Evolutionary conservation across 805 yeast genomes (phyloP).

Genomic region (Metschnikowia shivogae): DNA sequence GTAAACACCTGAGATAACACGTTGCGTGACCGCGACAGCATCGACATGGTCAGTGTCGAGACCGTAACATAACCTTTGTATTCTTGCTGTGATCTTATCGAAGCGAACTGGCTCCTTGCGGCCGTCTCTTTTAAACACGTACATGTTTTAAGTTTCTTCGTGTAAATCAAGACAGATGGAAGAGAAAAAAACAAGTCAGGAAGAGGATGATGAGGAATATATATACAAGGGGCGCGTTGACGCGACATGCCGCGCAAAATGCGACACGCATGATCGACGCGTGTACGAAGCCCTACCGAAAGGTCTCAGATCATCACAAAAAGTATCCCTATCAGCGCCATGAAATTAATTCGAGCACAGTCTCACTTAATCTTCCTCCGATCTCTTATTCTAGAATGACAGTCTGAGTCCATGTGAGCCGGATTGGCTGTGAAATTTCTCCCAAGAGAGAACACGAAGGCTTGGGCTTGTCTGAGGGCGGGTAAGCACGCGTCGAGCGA

Average conservation of each 20-base stretch:
- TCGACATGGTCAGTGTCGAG: conserved; percentile 89
- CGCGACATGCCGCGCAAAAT: conserved; percentile 1
- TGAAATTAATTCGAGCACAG: not conserved
- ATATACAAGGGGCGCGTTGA: conserved; percentile 3
- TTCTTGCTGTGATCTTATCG: conserved; percentile 91
- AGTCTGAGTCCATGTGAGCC: too few species aligned
- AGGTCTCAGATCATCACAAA: not conserved
- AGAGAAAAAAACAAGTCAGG: not conserved
- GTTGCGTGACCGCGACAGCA: conserved; percentile 92
- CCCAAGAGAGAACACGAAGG: not conserved
- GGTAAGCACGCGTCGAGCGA: conserved; percentile 2
- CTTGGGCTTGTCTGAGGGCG: not conserved
- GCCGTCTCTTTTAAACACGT: conserved; percentile 89
- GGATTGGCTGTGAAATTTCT: too few species aligned
- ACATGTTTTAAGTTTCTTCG: conserved; percentile 44
- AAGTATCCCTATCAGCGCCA: not conserved
- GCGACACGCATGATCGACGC: conserved; percentile 5
- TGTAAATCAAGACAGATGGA: not conserved
- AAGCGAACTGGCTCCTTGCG: conserved; percentile 91
- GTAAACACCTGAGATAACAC: conserved; percentile 93
- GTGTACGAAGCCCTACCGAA: not conserved
- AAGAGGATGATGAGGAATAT: conserved; percentile 2
- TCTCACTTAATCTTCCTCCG: too few species aligned
- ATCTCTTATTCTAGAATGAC: too few species aligned
- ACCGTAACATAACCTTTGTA: conserved; percentile 91